A percentile compares a stretch with the other conserved stretches of the same genome.
Evolutionary conservation across 1,284 basidiomycete genomes (phyloP).

Genomic region (Earliella scabrosa): DNA sequence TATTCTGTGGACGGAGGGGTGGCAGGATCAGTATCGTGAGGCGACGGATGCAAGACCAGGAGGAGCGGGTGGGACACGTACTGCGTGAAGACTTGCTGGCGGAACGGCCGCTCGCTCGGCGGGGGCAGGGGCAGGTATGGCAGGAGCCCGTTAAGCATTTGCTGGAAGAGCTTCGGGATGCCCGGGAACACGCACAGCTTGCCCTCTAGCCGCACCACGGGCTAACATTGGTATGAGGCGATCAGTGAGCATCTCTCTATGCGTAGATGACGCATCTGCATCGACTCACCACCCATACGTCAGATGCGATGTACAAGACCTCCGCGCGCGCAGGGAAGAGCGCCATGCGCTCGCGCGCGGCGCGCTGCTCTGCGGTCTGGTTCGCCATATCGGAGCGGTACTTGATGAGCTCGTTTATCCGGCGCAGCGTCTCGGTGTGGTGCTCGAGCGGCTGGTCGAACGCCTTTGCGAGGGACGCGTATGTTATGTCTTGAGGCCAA

Average conservation of each 20-base stretch:
- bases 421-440: slow-evolving; percentile 78
- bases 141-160: slow-evolving; percentile 74
- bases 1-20: slow-evolving; percentile 45
- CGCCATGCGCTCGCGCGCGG: slow-evolving; percentile 83
- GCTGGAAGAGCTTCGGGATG: slow-evolving; percentile 86
- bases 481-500: slow-evolving; percentile 76
- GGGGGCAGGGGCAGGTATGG: slow-evolving; percentile 81
- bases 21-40: neutral
- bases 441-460: slow-evolving; percentile 80
- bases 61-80: too few relatives aligned
- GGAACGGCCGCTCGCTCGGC: slow-evolving; percentile 65
- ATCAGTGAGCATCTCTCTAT: too few relatives aligned
- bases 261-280: too few relatives aligned
- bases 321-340: slow-evolving; percentile 81
- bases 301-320: slow-evolving; percentile 71
- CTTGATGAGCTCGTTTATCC: slow-evolving; percentile 76
- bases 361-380: slow-evolving; percentile 73
- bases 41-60: too few relatives aligned
- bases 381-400: slow-evolving; percentile 56
- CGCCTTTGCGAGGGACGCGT: slow-evolving; percentile 84
- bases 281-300: slow-evolving; percentile 84
- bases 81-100: slow-evolving; percentile 82
- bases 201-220: slow-evolving; percentile 81
- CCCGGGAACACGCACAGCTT: slow-evolving; percentile 92
- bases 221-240: too few relatives aligned